Conservation (phyloP, 768 basidiomycete genomes). For the Pisolithus orientalis region DNA sequence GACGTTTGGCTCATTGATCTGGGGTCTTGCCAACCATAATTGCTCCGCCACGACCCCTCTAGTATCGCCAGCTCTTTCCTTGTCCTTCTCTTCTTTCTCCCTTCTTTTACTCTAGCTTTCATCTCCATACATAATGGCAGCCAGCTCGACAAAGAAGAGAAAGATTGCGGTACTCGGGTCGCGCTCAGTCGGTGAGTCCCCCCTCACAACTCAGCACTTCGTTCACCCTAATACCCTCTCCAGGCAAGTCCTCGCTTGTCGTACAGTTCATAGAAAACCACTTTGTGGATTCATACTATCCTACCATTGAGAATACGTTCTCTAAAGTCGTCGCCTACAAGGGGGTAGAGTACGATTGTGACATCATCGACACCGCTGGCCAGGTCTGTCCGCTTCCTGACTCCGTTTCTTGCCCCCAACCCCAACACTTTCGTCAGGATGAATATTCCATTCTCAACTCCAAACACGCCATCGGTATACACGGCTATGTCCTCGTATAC, state of each 20-base stretch:
- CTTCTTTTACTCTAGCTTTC: constrained; percentile 2
- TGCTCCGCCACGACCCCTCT: constrained; percentile 13
- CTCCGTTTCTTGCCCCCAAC: constrained; percentile 1
- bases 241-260: constrained; percentile 92
- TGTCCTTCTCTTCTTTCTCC: constrained; percentile 9
- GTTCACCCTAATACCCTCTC: constrained; percentile 10
- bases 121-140: constrained; percentile 18
- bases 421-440: constrained; percentile 47
- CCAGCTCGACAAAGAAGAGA: constrained; percentile 59
- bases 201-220: constrained; percentile 5
- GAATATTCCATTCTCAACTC: constrained; percentile 93
- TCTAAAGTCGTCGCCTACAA: constrained; percentile 82
- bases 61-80: constrained; percentile 2
- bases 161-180: constrained; percentile 87
- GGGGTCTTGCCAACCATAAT: too few species aligned
- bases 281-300: constrained; percentile 91
- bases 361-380: constrained; percentile 97
- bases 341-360: constrained; percentile 89
- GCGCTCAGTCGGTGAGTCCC: constrained; percentile 74
- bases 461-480: constrained; percentile 93
- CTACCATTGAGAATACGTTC: constrained; percentile 88
- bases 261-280: constrained; percentile 91
- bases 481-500: constrained; percentile 96
- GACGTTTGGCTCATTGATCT: not conserved
- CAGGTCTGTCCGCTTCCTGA: constrained; percentile 52